Conservation (phyloP, 352 stramenopile species). For the Thraustochytrium sp. region DNA sequence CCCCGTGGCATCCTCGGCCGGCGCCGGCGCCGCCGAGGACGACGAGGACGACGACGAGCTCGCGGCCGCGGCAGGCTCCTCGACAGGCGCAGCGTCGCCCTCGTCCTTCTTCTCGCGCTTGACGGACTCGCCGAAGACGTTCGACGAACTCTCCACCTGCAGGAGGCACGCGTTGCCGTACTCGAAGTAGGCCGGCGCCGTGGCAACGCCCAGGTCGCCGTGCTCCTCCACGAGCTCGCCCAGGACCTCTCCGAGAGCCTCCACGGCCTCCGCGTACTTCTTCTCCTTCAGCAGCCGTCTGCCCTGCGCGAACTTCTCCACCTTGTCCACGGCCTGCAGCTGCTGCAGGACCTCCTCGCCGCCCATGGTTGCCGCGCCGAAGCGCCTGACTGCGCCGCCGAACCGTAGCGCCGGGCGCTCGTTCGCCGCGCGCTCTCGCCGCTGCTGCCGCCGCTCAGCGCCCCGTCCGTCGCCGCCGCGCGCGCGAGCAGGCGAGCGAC, state of each 20-base stretch:
- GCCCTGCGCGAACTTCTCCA: constrained; percentile 3
- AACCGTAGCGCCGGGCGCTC: no score
- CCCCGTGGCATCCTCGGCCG: no score
- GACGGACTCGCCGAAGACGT: constrained; percentile 36
- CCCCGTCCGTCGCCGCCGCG: no score
- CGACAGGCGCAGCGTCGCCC: background rate
- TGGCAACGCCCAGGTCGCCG: background rate
- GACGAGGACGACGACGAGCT: background rate
- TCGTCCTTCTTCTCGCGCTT: constrained; percentile 6
- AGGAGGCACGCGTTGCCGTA: constrained; percentile 29
- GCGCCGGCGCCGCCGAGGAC: background rate
- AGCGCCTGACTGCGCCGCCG: no score
- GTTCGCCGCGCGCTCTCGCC: no score
- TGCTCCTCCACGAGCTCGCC: constrained; percentile 27
- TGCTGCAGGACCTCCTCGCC: background rate
- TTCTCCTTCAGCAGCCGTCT: background rate
- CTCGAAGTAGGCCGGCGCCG: constrained; percentile 4
- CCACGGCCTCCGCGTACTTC: constrained; percentile 12
- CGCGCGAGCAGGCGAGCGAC: no score
- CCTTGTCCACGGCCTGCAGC: background rate
- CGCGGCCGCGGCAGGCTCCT: background rate
- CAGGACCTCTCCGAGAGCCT: background rate
- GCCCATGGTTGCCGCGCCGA: no score
- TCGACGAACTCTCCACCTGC: constrained; percentile 21
- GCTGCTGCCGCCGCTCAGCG: no score